phyloP scores from a whole-genome alignment of 768 basidiomycete species.

The Mycena venus region DNA sequence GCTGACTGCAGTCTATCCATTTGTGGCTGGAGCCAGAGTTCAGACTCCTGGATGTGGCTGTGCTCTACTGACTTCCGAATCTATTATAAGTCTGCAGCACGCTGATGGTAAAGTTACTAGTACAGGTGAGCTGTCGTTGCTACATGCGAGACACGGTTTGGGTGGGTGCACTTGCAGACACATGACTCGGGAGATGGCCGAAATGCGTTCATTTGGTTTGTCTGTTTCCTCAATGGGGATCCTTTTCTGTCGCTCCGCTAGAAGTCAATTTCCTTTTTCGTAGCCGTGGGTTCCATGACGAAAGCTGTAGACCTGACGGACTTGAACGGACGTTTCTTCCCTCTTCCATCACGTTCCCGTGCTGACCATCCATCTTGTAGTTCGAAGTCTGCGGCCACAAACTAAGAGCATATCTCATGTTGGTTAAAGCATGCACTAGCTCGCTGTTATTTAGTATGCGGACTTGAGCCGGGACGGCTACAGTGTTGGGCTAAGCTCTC shows the following conservation, averaged over 20 bases:
- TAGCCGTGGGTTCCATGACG: not conserved
- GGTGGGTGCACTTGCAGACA: conserved; percentile 88
- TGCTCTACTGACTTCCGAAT: no score
- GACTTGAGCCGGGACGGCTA: no score
- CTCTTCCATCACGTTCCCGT: no score
- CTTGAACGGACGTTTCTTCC: not conserved
- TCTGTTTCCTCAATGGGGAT: not conserved
- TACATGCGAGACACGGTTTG: conserved; percentile 96
- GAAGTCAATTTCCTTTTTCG: not conserved
- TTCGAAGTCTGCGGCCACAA: no score
- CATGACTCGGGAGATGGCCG: conserved; percentile 90
- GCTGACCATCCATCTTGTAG: no score
- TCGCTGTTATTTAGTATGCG: no score
- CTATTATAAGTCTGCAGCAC: not conserved
- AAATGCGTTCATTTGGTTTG: conserved; percentile 51
- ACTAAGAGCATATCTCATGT: no score
- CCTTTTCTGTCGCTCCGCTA: not conserved
- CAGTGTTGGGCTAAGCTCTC: no score
- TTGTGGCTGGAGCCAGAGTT: no score
- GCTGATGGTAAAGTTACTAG: not conserved
- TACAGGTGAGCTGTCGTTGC: conserved; percentile 93
- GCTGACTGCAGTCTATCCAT: no score
- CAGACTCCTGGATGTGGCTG: no score
- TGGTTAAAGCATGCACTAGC: no score
- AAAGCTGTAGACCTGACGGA: not conserved